These are phyloP conservation scores for Melocanna baccifera DNA, from an alignment of 176 grass and related monocot genomes.

Conservation along the genomic window DNA sequence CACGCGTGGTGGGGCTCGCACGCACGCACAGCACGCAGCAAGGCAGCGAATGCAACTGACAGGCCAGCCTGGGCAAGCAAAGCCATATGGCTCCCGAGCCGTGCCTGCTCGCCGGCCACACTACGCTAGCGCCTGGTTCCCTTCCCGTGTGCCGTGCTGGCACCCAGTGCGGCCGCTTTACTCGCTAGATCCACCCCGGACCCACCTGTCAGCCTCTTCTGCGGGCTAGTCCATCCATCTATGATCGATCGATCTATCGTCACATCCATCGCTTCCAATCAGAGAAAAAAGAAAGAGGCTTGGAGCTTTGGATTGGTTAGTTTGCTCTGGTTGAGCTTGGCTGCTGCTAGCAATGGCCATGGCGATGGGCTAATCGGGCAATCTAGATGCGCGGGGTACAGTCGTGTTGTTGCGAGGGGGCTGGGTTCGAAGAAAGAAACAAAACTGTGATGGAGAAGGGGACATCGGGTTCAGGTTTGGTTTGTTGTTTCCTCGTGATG, in stretches of 20 bases:
- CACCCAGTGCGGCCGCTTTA: not conserved
- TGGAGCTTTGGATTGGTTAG: not conserved
- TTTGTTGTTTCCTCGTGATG: not conserved
- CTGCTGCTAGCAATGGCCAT: not conserved
- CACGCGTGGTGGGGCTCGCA: slow-evolving; percentile 12
- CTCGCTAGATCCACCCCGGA: not conserved
- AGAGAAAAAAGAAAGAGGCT: too few species aligned
- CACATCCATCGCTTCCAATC: not conserved
- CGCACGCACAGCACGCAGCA: not conserved
- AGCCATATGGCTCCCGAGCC: not conserved
- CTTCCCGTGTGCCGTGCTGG: not conserved
- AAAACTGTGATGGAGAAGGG: not conserved
- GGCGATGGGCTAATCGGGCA: not conserved
- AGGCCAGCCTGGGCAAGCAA: slow-evolving; percentile 49
- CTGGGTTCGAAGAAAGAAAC: not conserved
- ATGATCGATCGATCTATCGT: not conserved
- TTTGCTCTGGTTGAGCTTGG: not conserved
- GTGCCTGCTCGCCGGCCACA: slow-evolving; percentile 14
- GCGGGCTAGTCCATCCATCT: not conserved
- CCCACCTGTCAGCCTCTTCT: not conserved
- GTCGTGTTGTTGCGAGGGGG: not conserved
- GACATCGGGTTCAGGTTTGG: not conserved
- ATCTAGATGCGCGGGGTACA: not conserved
- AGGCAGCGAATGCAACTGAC: slow-evolving; percentile 25
- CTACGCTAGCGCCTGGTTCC: not conserved